Percentiles rank a stretch among this genome's conserved stretches.
phyloP scores from a whole-genome alignment of 345 rosid species.

The Salix exigua region DNA sequence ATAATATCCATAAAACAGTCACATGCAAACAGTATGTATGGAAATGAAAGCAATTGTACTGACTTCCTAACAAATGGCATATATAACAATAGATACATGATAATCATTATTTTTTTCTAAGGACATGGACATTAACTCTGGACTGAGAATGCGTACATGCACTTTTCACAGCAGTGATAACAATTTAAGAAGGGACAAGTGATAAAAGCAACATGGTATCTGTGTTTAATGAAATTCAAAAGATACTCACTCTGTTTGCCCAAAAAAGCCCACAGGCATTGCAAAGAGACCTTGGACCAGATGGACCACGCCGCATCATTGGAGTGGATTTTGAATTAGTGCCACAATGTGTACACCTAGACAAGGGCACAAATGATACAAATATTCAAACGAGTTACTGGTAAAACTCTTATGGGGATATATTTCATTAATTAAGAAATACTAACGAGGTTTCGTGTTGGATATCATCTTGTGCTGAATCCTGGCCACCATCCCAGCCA shows the following conservation, averaged over 20 bases:
- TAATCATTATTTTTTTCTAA: neutral
- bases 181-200: neutral
- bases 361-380: neutral
- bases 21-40: neutral
- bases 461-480: slow-evolving; percentile 66
- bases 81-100: neutral
- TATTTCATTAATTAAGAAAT: neutral
- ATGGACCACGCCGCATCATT: slow-evolving; percentile 99
- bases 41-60: neutral
- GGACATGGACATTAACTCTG: neutral
- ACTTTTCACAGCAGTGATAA: neutral
- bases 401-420: neutral
- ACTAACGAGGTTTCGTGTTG: slow-evolving; percentile 66
- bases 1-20: neutral
- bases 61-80: neutral
- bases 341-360: slow-evolving; percentile 91
- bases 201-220: neutral
- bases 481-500: slow-evolving; percentile 55
- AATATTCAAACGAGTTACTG: neutral
- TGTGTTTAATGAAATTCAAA: neutral
- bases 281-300: slow-evolving; percentile 95
- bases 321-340: slow-evolving; percentile 80
- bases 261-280: slow-evolving; percentile 98
- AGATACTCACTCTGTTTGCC: slow-evolving; percentile 68
- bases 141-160: neutral